Evolutionary conservation across 805 yeast genomes (phyloP).

Genomic region (Yarrowia sp.): DNA sequence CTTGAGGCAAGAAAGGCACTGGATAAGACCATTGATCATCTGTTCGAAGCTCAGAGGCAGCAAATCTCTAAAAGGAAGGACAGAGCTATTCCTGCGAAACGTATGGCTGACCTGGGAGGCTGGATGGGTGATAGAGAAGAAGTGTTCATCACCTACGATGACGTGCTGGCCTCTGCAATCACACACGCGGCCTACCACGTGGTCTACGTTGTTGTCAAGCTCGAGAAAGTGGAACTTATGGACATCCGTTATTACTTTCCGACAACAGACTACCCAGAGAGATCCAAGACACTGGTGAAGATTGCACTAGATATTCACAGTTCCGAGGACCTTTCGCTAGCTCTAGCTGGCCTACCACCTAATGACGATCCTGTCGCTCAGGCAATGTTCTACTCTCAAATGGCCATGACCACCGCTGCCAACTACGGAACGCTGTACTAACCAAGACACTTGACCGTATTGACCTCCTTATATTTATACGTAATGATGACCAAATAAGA

Average conservation of each 20-base stretch:
- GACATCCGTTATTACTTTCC: constrained; percentile 5
- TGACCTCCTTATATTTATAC: too few species aligned
- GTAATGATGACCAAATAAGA: too few species aligned
- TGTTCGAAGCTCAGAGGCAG: constrained; percentile 10
- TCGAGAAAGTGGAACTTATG: not conserved
- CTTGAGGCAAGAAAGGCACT: not conserved
- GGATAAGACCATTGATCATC: not conserved
- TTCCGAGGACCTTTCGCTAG: not conserved
- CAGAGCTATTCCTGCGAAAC: not conserved
- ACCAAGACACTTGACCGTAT: too few species aligned
- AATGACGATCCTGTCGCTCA: too few species aligned
- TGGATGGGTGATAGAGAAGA: constrained; percentile 14
- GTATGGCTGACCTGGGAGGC: not conserved
- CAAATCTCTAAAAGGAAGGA: constrained; percentile 3
- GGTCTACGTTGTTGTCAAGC: not conserved
- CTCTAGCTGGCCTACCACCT: too few species aligned
- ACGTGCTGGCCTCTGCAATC: not conserved
- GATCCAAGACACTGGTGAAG: constrained; percentile 2
- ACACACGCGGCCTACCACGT: constrained; percentile 14
- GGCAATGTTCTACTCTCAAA: too few species aligned
- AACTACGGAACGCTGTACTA: too few species aligned
- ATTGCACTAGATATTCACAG: not conserved
- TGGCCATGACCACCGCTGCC: too few species aligned
- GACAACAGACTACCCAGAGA: not conserved
- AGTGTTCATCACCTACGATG: constrained; percentile 15